Evolutionary conservation across 257 asterid species (phyloP).

Genomic region (Verbena officinalis): DNA sequence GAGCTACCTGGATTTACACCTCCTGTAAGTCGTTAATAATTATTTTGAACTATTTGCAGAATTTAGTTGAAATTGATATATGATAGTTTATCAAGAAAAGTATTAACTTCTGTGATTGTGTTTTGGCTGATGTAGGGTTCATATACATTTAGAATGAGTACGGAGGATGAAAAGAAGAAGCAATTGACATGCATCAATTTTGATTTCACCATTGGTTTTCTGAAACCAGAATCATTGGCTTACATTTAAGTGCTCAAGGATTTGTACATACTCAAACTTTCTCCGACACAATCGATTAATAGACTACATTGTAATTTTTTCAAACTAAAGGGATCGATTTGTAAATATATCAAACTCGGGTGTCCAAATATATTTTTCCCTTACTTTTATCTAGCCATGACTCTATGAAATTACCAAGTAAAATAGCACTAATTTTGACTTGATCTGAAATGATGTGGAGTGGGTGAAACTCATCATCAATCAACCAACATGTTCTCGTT

Average conservation of each 20-base stretch:
- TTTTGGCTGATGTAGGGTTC: slow-evolving; percentile 34
- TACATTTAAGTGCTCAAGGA: slow-evolving; percentile 12
- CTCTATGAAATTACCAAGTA: no score
- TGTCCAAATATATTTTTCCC: no score
- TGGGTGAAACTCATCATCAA: slow-evolving; percentile 28
- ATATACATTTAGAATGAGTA: slow-evolving; percentile 37
- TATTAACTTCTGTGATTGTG: no score
- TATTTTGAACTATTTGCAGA: no score
- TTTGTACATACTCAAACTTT: background rate
- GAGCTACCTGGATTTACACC: slow-evolving; percentile 41
- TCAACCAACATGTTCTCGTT: slow-evolving; percentile 2
- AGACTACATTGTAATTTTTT: no score
- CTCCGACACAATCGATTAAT: no score
- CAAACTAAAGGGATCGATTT: no score
- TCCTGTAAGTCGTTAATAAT: slow-evolving; percentile 33
- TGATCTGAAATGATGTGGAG: slow-evolving; percentile 29
- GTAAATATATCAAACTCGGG: no score
- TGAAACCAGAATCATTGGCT: slow-evolving; percentile 26
- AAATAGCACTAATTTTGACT: background rate
- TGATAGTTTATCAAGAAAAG: no score
- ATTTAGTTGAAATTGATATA: no score
- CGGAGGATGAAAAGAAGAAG: slow-evolving; percentile 30
- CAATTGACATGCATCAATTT: slow-evolving; percentile 44
- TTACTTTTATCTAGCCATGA: no score
- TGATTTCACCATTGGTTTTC: slow-evolving; percentile 38